Evolutionary conservation across 2,329 filamentous ascomycete genomes (phyloP).

Genomic region (Alternaria sp.): DNA sequence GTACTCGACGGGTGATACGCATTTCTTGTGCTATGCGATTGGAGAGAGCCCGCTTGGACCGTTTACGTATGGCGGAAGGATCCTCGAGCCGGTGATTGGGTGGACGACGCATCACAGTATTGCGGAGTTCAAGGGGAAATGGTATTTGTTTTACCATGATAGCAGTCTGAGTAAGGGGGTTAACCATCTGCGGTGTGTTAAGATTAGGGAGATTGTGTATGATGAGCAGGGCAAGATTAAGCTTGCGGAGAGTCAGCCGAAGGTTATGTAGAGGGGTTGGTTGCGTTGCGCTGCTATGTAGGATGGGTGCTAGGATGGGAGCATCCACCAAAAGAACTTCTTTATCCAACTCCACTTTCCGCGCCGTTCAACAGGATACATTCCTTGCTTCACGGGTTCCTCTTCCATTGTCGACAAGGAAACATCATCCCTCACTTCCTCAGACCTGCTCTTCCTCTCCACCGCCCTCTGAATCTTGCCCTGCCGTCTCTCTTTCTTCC

Average conservation of each 20-base stretch:
- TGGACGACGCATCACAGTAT: conserved; percentile 86
- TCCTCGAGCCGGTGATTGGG: conserved; percentile 76
- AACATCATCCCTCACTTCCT: not conserved
- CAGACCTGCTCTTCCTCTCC: not conserved
- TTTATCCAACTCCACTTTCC: not conserved
- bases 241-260: conserved; percentile 40
- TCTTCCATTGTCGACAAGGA: not conserved
- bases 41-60: conserved; percentile 70
- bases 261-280: conserved; percentile 21
- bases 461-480: not conserved
- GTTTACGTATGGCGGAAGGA: conserved; percentile 73
- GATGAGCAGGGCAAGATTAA: conserved; percentile 68
- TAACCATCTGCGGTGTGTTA: conserved; percentile 74
- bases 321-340: not conserved
- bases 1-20: conserved; percentile 80
- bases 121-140: conserved; percentile 72
- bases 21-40: conserved; percentile 73
- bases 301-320: not conserved
- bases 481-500: not conserved
- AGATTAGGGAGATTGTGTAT: conserved; percentile 77
- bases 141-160: conserved; percentile 81
- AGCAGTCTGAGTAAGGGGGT: conserved; percentile 71
- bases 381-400: not conserved
- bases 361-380: not conserved
- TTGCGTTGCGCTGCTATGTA: not conserved